A percentile compares a stretch with the other conserved stretches of the same genome.
phyloP scores from a whole-genome alignment of 495 filamentous ascomycete species.

The Coniosporium apollinis region DNA sequence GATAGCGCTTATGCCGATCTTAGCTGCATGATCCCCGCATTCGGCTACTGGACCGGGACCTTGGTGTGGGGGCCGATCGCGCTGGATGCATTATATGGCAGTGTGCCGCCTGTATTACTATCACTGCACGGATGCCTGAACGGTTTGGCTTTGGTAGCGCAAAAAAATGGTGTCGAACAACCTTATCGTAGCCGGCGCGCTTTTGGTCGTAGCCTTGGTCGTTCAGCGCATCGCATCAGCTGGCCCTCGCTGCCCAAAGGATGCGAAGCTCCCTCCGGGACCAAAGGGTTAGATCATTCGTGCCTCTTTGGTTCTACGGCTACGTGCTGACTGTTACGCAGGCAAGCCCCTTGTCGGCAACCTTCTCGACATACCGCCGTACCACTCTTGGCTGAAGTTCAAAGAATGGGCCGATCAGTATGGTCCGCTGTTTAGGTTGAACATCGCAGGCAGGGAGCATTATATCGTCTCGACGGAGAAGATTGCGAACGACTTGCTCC shows the following conservation, averaged over 20 bases:
- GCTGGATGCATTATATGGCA: too few species aligned
- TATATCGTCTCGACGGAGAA: conserved; percentile 23
- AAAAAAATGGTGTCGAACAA: too few species aligned
- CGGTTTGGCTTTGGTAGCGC: too few species aligned
- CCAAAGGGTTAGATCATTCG: neutral
- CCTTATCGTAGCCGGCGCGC: too few species aligned
- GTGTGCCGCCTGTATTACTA: too few species aligned
- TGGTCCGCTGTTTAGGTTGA: conserved; percentile 23
- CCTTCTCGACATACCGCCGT: conserved; percentile 17
- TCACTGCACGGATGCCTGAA: too few species aligned
- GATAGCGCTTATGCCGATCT: too few species aligned
- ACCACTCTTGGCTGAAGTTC: conserved; percentile 27
- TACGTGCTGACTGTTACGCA: neutral
- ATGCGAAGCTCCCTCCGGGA: neutral
- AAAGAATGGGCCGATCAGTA: conserved; percentile 25
- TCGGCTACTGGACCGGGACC: too few species aligned
- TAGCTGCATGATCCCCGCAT: too few species aligned
- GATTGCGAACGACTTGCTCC: conserved; percentile 25
- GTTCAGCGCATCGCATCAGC: neutral
- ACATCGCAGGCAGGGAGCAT: conserved; percentile 16
- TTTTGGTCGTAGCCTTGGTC: too few species aligned
- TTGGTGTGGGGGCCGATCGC: too few species aligned
- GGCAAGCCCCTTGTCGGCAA: conserved; percentile 6
- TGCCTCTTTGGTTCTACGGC: too few species aligned
- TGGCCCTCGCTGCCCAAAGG: neutral